A percentile compares a stretch with the other conserved stretches of the same genome.
Conservation (phyloP, 139 green algal genomes). For the Picochlorum sp. region DNA sequence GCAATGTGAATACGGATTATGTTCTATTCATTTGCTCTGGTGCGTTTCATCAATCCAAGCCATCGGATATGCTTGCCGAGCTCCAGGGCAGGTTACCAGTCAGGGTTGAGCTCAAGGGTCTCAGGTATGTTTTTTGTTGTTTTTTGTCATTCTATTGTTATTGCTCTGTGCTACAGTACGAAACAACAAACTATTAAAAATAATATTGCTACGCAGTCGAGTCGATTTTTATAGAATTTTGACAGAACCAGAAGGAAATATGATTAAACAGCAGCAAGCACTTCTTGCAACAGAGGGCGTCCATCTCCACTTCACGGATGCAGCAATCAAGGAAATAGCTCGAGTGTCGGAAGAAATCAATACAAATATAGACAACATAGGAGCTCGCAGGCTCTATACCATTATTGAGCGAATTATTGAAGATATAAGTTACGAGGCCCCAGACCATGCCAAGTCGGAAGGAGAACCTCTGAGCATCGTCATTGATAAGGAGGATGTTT, state of each 20-base stretch:
- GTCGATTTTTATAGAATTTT: constrained; percentile 48
- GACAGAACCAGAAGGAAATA: constrained; percentile 57
- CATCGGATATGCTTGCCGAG: constrained; percentile 81
- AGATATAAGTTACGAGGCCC: constrained; percentile 82
- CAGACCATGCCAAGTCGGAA: constrained; percentile 47
- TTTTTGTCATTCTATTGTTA: too few relatives aligned
- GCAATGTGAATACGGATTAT: constrained; percentile 91
- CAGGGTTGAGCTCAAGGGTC: constrained; percentile 86
- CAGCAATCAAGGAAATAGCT: constrained; percentile 57
- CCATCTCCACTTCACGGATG: constrained; percentile 76
- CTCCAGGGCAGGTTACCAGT: constrained; percentile 88
- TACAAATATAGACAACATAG: constrained; percentile 83
- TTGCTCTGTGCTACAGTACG: too few relatives aligned
- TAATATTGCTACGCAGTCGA: too few relatives aligned
- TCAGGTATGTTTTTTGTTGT: too few relatives aligned
- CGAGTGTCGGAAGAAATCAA: constrained; percentile 76
- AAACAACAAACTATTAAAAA: neutral
- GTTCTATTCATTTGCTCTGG: constrained; percentile 93
- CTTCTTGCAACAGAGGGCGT: constrained; percentile 86
- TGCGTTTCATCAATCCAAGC: constrained; percentile 86
- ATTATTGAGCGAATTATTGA: constrained; percentile 89
- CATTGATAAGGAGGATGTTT: constrained; percentile 51
- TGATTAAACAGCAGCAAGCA: constrained; percentile 86
- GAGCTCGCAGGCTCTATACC: constrained; percentile 82
- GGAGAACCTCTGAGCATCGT: constrained; percentile 16